Percentiles rank a stretch among this genome's conserved stretches.
Conservation (phyloP, 257 asterid genomes). For the Solanum corneliomulleri region DNA sequence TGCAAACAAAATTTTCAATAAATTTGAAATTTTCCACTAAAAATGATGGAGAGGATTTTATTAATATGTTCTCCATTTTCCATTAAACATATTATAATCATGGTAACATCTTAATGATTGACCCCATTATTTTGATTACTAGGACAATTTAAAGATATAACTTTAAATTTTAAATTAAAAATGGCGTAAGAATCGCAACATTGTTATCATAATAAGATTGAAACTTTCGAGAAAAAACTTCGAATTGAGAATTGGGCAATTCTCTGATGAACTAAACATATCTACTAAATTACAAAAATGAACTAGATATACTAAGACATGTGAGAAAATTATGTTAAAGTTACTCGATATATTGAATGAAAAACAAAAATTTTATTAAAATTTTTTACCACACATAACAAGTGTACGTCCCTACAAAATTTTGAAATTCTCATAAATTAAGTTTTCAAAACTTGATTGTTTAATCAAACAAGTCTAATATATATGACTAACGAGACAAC, state of each 20-base stretch:
- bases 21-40: background rate
- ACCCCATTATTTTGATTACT: background rate
- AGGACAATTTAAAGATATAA: background rate
- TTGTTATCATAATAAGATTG: background rate
- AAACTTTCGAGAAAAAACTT: background rate
- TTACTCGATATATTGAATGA: background rate
- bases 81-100: background rate
- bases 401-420: background rate
- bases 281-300: background rate
- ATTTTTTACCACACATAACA: background rate
- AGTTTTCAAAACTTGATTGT: too few species aligned
- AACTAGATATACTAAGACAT: background rate
- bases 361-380: background rate
- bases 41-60: background rate
- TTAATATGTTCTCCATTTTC: background rate
- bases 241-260: background rate
- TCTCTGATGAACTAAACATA: background rate
- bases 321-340: background rate
- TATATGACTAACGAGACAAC: background rate
- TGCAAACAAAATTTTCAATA: background rate
- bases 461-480: background rate
- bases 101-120: background rate
- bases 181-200: fast-evolving
- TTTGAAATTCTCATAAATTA: background rate
- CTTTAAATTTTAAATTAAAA: too few species aligned